Conservation (phyloP, 257 asterid species). For the Linaria vulgaris region DNA sequence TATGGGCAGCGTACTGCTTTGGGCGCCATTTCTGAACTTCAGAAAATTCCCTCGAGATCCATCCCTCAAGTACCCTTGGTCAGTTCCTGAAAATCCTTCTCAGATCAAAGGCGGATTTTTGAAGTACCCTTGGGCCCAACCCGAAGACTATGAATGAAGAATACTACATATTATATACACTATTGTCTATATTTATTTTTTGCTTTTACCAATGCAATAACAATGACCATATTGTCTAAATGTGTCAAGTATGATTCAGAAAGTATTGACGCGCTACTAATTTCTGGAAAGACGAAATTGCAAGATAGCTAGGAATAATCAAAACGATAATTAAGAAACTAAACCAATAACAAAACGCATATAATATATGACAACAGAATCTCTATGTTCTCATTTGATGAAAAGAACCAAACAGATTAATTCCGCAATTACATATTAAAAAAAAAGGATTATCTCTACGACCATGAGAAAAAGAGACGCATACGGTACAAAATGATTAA, state of each 20-base stretch:
- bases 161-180: background rate
- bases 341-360: background rate
- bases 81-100: conserved; percentile 60
- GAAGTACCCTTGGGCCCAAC: conserved; percentile 75
- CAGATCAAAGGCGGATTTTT: conserved; percentile 46
- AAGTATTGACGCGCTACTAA: background rate
- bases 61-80: conserved; percentile 81
- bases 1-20: conserved; percentile 54
- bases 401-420: conserved; percentile 17
- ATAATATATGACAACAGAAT: conserved; percentile 13
- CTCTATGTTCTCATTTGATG: conserved; percentile 25
- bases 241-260: background rate
- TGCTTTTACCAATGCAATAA: no score
- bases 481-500: conserved; percentile 6
- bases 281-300: background rate
- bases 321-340: background rate
- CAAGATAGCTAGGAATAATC: background rate
- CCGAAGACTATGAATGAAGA: conserved; percentile 62
- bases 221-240: no score
- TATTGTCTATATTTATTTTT: background rate
- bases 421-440: conserved; percentile 27
- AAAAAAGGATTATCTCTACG: conserved; percentile 22
- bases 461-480: background rate
- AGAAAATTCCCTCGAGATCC: conserved; percentile 84
- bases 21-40: conserved; percentile 94